A percentile compares a stretch with the other conserved stretches of the same genome.
Evolutionary conservation across 2,329 filamentous ascomycete species (phyloP).

Genomic region (Cytospora schulzeri): DNA sequence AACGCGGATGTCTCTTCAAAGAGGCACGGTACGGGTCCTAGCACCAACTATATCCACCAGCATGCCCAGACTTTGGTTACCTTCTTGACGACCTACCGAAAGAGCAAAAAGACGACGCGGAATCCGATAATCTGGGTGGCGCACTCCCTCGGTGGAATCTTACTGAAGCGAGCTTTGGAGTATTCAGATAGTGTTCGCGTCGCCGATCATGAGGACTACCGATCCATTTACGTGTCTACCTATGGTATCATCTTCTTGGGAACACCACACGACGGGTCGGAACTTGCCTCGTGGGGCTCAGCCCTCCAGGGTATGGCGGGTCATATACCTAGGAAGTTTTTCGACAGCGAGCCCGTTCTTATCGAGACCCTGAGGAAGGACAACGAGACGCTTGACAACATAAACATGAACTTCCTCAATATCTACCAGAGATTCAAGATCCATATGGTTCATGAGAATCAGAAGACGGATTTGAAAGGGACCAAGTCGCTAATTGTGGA

Average conservation of each 20-base stretch:
- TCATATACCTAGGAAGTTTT: slow-evolving; percentile 64
- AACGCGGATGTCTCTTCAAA: slow-evolving; percentile 66
- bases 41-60: slow-evolving; percentile 68
- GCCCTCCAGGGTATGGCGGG: slow-evolving; percentile 69
- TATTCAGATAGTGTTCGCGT: slow-evolving; percentile 65
- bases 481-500: slow-evolving; percentile 65
- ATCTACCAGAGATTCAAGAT: slow-evolving; percentile 72
- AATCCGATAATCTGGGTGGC: slow-evolving; percentile 76
- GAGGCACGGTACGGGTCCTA: slow-evolving; percentile 54
- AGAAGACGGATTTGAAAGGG: slow-evolving; percentile 69
- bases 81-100: slow-evolving; percentile 64
- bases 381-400: slow-evolving; percentile 73
- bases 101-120: slow-evolving; percentile 55
- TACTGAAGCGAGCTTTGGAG: slow-evolving; percentile 70
- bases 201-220: slow-evolving; percentile 62
- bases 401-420: slow-evolving; percentile 73
- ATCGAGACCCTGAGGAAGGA: slow-evolving; percentile 72
- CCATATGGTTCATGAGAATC: slow-evolving; percentile 76
- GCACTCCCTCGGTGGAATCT: slow-evolving; percentile 72
- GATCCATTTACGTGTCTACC: slow-evolving; percentile 73
- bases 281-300: slow-evolving; percentile 67
- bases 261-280: slow-evolving; percentile 73
- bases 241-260: slow-evolving; percentile 77
- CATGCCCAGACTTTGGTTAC: slow-evolving; percentile 71
- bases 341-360: slow-evolving; percentile 68